Conservation (phyloP, 2,329 filamentous ascomycete species). For the Aureobasidium sp. region DNA sequence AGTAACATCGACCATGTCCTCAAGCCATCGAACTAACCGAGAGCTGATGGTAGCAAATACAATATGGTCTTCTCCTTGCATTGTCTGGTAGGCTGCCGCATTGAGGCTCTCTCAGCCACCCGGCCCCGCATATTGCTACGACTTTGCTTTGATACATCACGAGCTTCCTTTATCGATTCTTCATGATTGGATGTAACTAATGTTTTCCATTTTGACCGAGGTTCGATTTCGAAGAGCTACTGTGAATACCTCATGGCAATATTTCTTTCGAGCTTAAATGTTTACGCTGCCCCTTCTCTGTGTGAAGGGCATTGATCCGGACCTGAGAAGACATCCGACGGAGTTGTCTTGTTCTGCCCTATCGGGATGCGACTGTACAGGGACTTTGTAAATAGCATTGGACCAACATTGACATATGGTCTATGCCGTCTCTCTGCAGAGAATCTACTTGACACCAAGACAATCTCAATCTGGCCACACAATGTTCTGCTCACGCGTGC, state of each 20-base stretch:
- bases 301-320: not conserved
- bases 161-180: not conserved
- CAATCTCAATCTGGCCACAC: no score
- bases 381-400: no score
- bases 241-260: not conserved
- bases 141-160: not conserved
- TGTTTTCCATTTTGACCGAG: not conserved
- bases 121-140: not conserved
- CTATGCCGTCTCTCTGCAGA: no score
- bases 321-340: not conserved
- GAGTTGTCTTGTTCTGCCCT: not conserved
- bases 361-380: no score
- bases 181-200: not conserved
- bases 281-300: not conserved
- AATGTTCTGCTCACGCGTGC: no score
- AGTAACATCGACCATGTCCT: not conserved
- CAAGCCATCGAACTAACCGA: not conserved
- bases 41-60: not conserved
- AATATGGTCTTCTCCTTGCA: not conserved
- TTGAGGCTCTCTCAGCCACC: slow-evolving; percentile 7
- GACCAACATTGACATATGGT: no score
- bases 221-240: not conserved
- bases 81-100: slow-evolving; percentile 1
- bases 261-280: not conserved
- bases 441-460: no score